Percentiles rank a stretch among this genome's conserved stretches.
Evolutionary conservation across 2,329 filamentous ascomycete species (phyloP).

Genomic region (Aspergillus sp.): DNA sequence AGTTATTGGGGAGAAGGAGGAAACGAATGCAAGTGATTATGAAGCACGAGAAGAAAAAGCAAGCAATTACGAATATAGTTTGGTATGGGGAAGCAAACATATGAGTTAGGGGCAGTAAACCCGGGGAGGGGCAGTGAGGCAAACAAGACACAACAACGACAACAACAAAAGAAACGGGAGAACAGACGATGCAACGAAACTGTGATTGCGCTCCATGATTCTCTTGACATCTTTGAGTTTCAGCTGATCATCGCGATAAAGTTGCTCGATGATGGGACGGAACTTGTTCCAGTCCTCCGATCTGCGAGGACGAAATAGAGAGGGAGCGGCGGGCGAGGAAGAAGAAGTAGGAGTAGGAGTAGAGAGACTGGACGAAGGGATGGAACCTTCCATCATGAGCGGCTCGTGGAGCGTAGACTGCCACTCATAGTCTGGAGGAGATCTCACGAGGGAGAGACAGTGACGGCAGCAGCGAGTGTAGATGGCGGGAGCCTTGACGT

Average conservation of each 20-base stretch:
- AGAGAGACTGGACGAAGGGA: slow-evolving; percentile 21
- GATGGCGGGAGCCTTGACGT: not conserved
- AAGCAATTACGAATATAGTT: slow-evolving; percentile 1
- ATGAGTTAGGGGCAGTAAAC: not conserved
- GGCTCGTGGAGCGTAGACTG: slow-evolving; percentile 7
- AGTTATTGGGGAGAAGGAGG: not conserved
- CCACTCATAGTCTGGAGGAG: slow-evolving; percentile 21
- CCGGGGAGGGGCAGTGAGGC: slow-evolving; percentile 9
- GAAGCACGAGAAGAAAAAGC: not conserved
- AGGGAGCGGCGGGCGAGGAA: slow-evolving; percentile 16
- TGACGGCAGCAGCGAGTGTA: not conserved
- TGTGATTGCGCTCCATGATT: slow-evolving; percentile 38
- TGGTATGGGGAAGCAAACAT: slow-evolving; percentile 6
- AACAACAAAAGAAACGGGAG: slow-evolving; percentile 10
- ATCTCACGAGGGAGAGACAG: not conserved
- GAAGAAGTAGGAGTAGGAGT: slow-evolving; percentile 13
- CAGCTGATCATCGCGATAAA: slow-evolving; percentile 36
- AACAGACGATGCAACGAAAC: slow-evolving; percentile 36
- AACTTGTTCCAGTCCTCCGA: slow-evolving; percentile 40
- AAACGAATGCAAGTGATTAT: not conserved
- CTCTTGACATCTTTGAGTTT: slow-evolving; percentile 38
- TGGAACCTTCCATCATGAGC: slow-evolving; percentile 26
- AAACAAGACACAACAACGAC: slow-evolving; percentile 2
- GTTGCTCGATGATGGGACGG: slow-evolving; percentile 34
- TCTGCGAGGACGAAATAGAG: slow-evolving; percentile 34